Evolutionary conservation across 352 stramenopile species (phyloP), one percentile per base, ranked within the genome.

Genomic region (Globisporangium mamillatum): DNA sequence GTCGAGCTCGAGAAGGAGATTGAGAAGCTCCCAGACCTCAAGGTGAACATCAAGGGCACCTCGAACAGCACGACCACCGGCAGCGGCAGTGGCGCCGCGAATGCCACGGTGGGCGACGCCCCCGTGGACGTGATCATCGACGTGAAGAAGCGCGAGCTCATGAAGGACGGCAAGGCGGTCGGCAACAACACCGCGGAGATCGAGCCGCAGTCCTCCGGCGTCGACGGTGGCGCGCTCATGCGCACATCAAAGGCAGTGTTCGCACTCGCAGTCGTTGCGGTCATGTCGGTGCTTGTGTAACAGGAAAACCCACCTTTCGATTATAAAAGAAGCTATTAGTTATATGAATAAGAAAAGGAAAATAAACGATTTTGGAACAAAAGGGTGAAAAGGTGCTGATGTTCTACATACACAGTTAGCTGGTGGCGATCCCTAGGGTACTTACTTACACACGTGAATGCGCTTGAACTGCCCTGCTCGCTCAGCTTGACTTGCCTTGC

Each of bases 101-200:
- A 34, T 1, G 8, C 57, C 4, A 70, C 29, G 1, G 64, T 60
- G 0, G 66, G 59, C 22, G 64, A 64, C 34, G 69, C 18, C 29
- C 44, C 44, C 3, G 55, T 82, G 10, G 76, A 82, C 59, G 71
- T 82, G 10, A 70, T 82, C 59, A 78, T 82, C 54, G 74, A 80
- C 53, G 76, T 82, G 27, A 82, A 82, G 64, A 80, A 78, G 67
- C 73, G 76, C 41, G 76, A 80, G 60, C 55, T 80, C 25, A 78
- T 82, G 73, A 78, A 79, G 46, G 38, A 64, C 29, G 60, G 56
- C 24, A 34, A 9, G 24, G 12, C 56, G 6, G n/a, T 53, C 6
- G 24, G n/a, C 66, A 50, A 12, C 29, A 70, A 38, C 57, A 66
- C 24, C 25, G 62, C 66, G 8, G n/a, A 25, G 14, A 60, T 62